phyloP scores from a whole-genome alignment of 2,329 filamentous ascomycete genomes.

The Alternaria sp. region DNA sequence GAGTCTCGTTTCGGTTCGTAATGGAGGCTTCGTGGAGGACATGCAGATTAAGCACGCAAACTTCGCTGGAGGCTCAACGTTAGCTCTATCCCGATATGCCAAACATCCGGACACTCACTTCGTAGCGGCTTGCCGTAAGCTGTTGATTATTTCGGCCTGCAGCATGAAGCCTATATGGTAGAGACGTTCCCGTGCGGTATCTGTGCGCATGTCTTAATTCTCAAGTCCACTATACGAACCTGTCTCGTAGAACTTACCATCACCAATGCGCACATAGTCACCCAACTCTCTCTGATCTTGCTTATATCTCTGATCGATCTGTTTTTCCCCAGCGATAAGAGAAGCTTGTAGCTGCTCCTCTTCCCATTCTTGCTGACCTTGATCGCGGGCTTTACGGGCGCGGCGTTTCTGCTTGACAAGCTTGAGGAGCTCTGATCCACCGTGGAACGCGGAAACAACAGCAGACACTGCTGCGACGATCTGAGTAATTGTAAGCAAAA shows the following conservation, averaged over 20 bases:
- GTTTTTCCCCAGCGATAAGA: slow-evolving; percentile 45
- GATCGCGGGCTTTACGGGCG: slow-evolving; percentile 33
- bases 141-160: slow-evolving; percentile 50
- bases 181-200: slow-evolving; percentile 45
- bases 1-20: slow-evolving; percentile 41
- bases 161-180: slow-evolving; percentile 49
- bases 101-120: slow-evolving; percentile 28
- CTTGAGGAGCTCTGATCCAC: slow-evolving; percentile 48
- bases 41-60: slow-evolving; percentile 41
- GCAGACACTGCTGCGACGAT: slow-evolving; percentile 52
- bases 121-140: slow-evolving; percentile 45
- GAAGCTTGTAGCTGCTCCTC: slow-evolving; percentile 49
- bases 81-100: neutral
- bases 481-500: slow-evolving; percentile 18
- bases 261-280: slow-evolving; percentile 45
- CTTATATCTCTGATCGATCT: slow-evolving; percentile 42
- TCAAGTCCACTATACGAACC: slow-evolving; percentile 11
- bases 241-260: slow-evolving; percentile 39
- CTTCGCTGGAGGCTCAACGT: neutral
- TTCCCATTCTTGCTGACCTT: slow-evolving; percentile 38
- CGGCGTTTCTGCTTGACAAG: slow-evolving; percentile 44
- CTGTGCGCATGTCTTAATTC: slow-evolving; percentile 23
- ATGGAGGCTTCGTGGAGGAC: slow-evolving; percentile 47
- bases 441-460: slow-evolving; percentile 52
- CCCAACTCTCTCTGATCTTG: slow-evolving; percentile 46